phyloP scores from a whole-genome alignment of 2,329 filamentous ascomycete species.

The Aspergillus thermomutatus region DNA sequence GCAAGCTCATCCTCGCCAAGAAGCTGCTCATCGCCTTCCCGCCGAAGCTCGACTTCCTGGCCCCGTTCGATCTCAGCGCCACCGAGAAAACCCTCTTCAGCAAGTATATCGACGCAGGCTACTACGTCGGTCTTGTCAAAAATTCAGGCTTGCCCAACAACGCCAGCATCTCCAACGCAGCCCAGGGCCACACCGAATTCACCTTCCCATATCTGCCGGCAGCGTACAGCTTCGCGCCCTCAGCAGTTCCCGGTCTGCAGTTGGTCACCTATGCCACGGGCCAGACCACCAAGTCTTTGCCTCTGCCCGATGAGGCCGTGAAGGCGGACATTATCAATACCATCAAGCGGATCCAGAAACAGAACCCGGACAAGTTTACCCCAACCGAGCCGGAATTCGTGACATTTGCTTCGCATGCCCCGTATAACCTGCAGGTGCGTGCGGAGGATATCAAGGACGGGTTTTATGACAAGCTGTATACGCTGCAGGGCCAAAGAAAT shows the following conservation, averaged over 20 bases:
- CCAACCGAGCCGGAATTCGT: slow-evolving; percentile 25
- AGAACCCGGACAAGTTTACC: neutral
- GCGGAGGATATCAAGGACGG: slow-evolving; percentile 35
- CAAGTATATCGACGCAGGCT: slow-evolving; percentile 33
- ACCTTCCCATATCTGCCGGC: neutral
- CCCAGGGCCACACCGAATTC: neutral
- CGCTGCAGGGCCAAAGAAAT: slow-evolving; percentile 40
- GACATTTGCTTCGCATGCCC: slow-evolving; percentile 33
- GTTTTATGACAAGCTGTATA: slow-evolving; percentile 40
- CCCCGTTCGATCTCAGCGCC: slow-evolving; percentile 34
- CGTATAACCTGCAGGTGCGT: slow-evolving; percentile 32
- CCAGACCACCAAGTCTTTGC: neutral
- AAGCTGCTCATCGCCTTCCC: slow-evolving; percentile 44
- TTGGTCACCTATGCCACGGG: neutral
- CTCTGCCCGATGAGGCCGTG: slow-evolving; percentile 23
- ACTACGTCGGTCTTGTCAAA: slow-evolving; percentile 35
- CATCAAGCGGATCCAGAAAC: slow-evolving; percentile 4
- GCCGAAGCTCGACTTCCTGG: slow-evolving; percentile 34
- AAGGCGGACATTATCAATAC: slow-evolving; percentile 9
- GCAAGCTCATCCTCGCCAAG: slow-evolving; percentile 34
- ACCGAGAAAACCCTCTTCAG: slow-evolving; percentile 35
- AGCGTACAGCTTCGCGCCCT: neutral
- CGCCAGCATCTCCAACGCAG: slow-evolving; percentile 22
- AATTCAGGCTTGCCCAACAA: slow-evolving; percentile 34
- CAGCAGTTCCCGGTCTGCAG: neutral